Evolutionary conservation across 2,329 filamentous ascomycete genomes (phyloP).

Genomic region (Beauveria caledonica): DNA sequence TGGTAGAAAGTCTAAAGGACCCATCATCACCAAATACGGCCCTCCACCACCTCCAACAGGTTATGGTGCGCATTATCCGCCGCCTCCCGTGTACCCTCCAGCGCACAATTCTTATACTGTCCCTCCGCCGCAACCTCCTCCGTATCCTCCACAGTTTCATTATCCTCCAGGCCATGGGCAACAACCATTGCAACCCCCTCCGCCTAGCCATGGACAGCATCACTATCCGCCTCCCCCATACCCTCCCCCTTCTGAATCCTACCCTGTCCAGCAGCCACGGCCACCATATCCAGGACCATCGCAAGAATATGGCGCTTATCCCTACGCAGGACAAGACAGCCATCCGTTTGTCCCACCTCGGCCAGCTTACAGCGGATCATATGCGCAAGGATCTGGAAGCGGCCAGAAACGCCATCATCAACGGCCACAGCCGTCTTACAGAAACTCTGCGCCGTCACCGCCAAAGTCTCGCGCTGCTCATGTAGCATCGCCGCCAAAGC

Average conservation of each 20-base stretch:
- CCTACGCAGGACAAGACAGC: not conserved
- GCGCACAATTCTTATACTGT: not conserved
- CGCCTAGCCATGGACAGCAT: constrained; percentile 12
- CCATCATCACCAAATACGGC: constrained; percentile 16
- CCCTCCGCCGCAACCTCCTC: constrained; percentile 9
- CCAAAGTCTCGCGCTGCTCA: not conserved
- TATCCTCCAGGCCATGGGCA: constrained; percentile 10
- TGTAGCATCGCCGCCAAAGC: not conserved
- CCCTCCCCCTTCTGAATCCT: constrained; percentile 14
- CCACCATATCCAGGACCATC: not conserved
- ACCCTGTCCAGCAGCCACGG: not conserved
- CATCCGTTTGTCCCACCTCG: not conserved
- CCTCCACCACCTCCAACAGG: constrained; percentile 17
- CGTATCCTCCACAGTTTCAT: constrained; percentile 14
- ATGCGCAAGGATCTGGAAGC: not conserved
- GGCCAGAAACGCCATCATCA: not conserved
- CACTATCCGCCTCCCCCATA: constrained; percentile 16
- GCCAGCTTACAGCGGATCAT: constrained; percentile 9
- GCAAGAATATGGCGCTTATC: not conserved
- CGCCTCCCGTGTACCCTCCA: constrained; percentile 15
- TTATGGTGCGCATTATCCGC: constrained; percentile 21
- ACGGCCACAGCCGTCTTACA: not conserved
- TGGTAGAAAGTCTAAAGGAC: constrained; percentile 21
- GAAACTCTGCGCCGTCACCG: constrained; percentile 6
- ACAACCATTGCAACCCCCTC: constrained; percentile 10